Evolutionary conservation across 1,284 basidiomycete species (phyloP).

Genomic region (Schizophyllum commune): DNA sequence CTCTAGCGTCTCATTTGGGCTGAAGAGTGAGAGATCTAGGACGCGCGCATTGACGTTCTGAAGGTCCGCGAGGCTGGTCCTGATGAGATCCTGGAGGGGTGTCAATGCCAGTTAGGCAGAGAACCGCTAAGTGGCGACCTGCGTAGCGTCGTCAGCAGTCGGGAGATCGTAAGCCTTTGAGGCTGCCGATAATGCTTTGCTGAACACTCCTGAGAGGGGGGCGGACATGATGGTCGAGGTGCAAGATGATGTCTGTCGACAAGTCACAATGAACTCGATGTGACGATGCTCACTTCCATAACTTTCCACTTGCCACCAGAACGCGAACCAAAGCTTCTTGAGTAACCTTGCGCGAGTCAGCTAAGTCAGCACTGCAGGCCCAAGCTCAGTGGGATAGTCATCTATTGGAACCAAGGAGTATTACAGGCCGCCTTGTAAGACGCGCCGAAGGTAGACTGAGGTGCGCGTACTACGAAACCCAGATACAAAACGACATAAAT

Average conservation of each 20-base stretch:
- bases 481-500: too few relatives aligned
- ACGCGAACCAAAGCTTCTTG: too few relatives aligned
- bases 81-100: constrained; percentile 45
- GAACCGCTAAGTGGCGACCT: constrained; percentile 25
- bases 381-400: too few relatives aligned
- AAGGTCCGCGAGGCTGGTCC: constrained; percentile 46
- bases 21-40: constrained; percentile 66
- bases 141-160: constrained; percentile 41
- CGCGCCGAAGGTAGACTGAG: too few relatives aligned
- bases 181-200: constrained; percentile 32
- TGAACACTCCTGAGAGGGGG: constrained; percentile 23
- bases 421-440: too few relatives aligned
- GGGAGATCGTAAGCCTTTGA: constrained; percentile 37
- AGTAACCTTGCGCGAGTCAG: too few relatives aligned
- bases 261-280: too few relatives aligned
- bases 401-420: too few relatives aligned
- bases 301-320: too few relatives aligned
- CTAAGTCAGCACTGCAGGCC: too few relatives aligned
- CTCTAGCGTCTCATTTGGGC: constrained; percentile 77
- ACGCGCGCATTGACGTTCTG: constrained; percentile 42
- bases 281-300: too few relatives aligned
- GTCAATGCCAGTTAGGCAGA: neutral
- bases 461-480: too few relatives aligned
- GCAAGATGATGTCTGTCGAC: neutral
- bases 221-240: neutral